Evolutionary conservation across 176 grass and related monocot genomes (phyloP).

Genomic region (Oryza glaberrima): DNA sequence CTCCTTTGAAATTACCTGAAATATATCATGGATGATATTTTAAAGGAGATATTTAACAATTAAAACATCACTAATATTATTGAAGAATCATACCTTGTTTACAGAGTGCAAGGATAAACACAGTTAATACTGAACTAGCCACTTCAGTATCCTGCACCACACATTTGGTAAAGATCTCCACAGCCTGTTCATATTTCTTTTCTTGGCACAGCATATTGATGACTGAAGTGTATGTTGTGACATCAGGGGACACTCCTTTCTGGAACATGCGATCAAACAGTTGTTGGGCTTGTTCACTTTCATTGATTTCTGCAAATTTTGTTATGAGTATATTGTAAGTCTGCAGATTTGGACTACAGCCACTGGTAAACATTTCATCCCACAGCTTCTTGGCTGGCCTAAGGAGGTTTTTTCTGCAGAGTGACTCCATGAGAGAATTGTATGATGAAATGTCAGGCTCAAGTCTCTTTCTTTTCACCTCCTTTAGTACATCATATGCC

Average conservation of each 20-base stretch:
- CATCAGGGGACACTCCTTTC: constrained; percentile 71
- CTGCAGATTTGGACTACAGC: constrained; percentile 70
- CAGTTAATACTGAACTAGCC: constrained; percentile 52
- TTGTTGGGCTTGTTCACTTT: constrained; percentile 61
- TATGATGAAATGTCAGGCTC: constrained; percentile 71
- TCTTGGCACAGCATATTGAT: constrained; percentile 66
- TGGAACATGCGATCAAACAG: constrained; percentile 81
- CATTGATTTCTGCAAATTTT: constrained; percentile 70
- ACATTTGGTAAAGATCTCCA: constrained; percentile 67
- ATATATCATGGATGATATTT: constrained; percentile 13
- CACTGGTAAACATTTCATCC: constrained; percentile 94
- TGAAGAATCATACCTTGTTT: constrained; percentile 61
- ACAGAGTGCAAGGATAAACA: constrained; percentile 61
- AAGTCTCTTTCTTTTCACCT: constrained; percentile 68
- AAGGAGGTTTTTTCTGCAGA: constrained; percentile 77
- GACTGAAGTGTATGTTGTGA: constrained; percentile 58
- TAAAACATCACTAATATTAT: background rate
- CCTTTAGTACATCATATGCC: constrained; percentile 86
- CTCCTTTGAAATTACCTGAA: constrained; percentile 64
- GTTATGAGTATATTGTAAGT: constrained; percentile 90
- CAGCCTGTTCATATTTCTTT: constrained; percentile 64
- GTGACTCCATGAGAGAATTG: constrained; percentile 78
- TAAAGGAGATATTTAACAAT: background rate
- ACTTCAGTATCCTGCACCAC: constrained; percentile 59
- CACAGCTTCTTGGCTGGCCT: constrained; percentile 92